Base-by-base conservation (phyloP, 225 moss, liverwort and hornwort genomes). In the Bryum argenteum region DNA sequence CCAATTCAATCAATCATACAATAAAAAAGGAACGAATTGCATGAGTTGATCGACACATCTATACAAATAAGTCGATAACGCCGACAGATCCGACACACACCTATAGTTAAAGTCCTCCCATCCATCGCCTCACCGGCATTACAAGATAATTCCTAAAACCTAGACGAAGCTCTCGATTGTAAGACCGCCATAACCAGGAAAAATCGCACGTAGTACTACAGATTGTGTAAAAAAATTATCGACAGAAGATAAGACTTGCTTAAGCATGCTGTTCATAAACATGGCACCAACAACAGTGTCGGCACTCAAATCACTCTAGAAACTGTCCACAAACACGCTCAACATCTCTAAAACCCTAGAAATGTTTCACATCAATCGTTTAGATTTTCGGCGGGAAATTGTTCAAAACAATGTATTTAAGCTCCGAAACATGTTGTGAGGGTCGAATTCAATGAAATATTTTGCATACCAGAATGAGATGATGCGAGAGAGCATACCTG, bases 131-230 rank as follows among this genome's bases (percentile, higher is more conserved):
- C 21, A 60, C 16, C 71, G 37, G 20, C 73, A 44, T 56, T 64
- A 18, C 73, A 43, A 65, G 45, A 11, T 28, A 53, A 11, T 11
- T 39, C 26, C 54, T 55, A 53, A 72, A 64, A 63, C 55, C 73
- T 64, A 73, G 23, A 54, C n/a, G 11, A 56, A 21, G 17, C 14
- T 37, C 9, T 26, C 33, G 4, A 44, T 15, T 48, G 17, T 17
- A 6, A 48, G 17, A 48, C 6, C 2, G 15, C 6, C 15, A 48
- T 48, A 48, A 48, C 33, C 33, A 33, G 4, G 33, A 33, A 33
- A 33, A 33, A 33, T 26, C 26, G 26, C 26, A 26, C 4, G 26
- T 26, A 26, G 2, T 33, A 33, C 33, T 48, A 15, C 48, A 48
- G 3, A 48, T 11, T 5, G 6, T 6, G 48, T 1, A 15, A 48